Conservation (phyloP, 2,329 filamentous ascomycete species). For the Rasamsonia emersonii region DNA sequence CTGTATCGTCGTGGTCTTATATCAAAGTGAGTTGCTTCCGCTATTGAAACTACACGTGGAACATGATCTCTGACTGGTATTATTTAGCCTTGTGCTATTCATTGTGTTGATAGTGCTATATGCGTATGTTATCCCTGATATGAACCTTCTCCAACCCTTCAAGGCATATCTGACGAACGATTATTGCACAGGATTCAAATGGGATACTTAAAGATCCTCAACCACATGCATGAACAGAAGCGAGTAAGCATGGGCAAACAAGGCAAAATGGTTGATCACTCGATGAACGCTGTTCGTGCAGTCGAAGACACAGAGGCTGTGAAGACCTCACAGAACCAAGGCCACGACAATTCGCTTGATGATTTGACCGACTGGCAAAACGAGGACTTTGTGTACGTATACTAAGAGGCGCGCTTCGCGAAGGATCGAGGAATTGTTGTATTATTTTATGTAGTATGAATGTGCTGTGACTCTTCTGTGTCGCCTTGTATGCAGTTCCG, state of each 20-base stretch:
- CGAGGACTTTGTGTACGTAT: slow-evolving; percentile 57
- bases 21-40: slow-evolving; percentile 44
- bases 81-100: slow-evolving; percentile 47
- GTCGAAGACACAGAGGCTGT: slow-evolving; percentile 20
- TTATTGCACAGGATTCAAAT: slow-evolving; percentile 24
- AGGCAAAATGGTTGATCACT: slow-evolving; percentile 50
- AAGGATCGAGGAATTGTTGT: too few relatives aligned
- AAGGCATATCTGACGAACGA: slow-evolving; percentile 4
- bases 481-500: too few relatives aligned
- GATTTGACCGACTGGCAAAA: slow-evolving; percentile 55
- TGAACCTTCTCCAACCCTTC: neutral
- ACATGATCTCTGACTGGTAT: too few relatives aligned
- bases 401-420: too few relatives aligned
- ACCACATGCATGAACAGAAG: slow-evolving; percentile 45
- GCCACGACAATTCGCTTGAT: slow-evolving; percentile 45
- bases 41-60: too few relatives aligned
- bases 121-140: slow-evolving; percentile 17
- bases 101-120: slow-evolving; percentile 49
- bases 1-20: slow-evolving; percentile 50
- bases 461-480: too few relatives aligned
- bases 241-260: slow-evolving; percentile 53
- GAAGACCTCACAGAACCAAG: slow-evolving; percentile 16
- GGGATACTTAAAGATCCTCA: slow-evolving; percentile 45
- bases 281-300: slow-evolving; percentile 41
- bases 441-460: too few relatives aligned